Evolutionary conservation across 352 stramenopile genomes (phyloP), one percentile per base, ranked within the genome.

Genomic region (Saprolegnia parasitica): DNA sequence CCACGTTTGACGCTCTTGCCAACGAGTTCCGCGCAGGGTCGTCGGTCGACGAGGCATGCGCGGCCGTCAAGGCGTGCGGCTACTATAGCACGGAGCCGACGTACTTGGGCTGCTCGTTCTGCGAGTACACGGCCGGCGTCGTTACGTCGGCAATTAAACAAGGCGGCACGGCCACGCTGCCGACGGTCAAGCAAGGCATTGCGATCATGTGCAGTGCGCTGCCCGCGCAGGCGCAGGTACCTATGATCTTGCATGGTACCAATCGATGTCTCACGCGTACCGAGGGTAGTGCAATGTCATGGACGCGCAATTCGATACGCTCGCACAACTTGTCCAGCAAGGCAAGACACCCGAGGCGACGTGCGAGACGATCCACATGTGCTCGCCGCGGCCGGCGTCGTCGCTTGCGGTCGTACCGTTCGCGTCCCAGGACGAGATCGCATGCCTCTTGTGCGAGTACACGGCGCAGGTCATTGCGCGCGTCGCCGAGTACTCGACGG

Each of bases 151-250:
- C 85, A 23, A 45, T 70, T 13, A 46, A 70, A 1, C 76, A 79
- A 47, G 76, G 79, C 29, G 72, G 79, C 54, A 64, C 81, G 24
- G 81, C 75, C 35, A 76, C 78, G 46, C 68, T 91, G 37, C 80
- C 75, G 16, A 67, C 88, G 37, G 81, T 80, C 0, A 91, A 91
- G 75, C 23, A 84, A 61, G 84, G 79, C 23, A 72, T 95, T 16
- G 77, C 88, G 65, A 87, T 81, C 0, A 87, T 95, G 74, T 95
- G 86, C 74, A 77, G 78, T 10, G 77, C 90, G 42, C 71, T 95
- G 16, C 86, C 86, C 5, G 83, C 86, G 0, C 72, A 47, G 56
- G 83, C 80, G 20, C 81, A 70, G 50, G 63, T 70, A 39, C 52
- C 35, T 58, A 61, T 4, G 18, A 61, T 60, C 16, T 56, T 23